Base-by-base conservation (phyloP, 2,329 filamentous ascomycete genomes). In the Fusarium staphyleae region DNA sequence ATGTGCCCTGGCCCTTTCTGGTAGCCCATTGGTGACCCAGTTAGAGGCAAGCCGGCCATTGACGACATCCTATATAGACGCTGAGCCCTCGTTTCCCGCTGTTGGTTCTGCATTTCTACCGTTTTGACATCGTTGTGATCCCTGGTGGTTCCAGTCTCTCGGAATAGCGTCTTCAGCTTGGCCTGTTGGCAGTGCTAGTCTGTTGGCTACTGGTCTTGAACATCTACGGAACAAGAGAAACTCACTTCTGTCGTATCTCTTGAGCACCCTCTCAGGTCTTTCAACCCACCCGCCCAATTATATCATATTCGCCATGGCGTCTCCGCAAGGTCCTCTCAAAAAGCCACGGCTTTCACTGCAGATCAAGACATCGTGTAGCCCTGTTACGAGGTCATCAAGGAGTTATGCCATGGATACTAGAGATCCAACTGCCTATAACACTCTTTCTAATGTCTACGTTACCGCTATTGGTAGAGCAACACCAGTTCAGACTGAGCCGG, bases 391-490 rank as follows among this genome's bases (percentile, higher is more conserved):
- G 47, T 69, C 76, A 16, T 57, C 63, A 13, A 63, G 69, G 54
- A 67, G 66, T 39, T 70, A 69, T 47, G 50, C 66, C 32, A 62
- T 82, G 32, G 80, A 87, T 62, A 80, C 82, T 24, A 81, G 77
- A 52, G 86, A 85, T 26, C 83, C 84, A 3, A 87, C 85, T 1
- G 76, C 83, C 16, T 86, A 87, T 74, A 87, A 87, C 71, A 87
- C 85, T 2, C 77, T 87, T 32, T 86, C 84, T 47, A 87, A 87
- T 71, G 81, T 84, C 55, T 87, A 87, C 65, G 80, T 82, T 19
- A 83, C 81, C 3, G 82, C 84, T 55, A 85, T 87, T 46, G 84
- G 85, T 70, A 80, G 83, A 40, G 79, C 81, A 22, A 80, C 82
- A 1, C 79, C 82, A 3, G 64, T 74, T 29, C 76, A 77, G 34